Conservation (phyloP, 768 basidiomycete genomes). For the Mycena maculata region DNA sequence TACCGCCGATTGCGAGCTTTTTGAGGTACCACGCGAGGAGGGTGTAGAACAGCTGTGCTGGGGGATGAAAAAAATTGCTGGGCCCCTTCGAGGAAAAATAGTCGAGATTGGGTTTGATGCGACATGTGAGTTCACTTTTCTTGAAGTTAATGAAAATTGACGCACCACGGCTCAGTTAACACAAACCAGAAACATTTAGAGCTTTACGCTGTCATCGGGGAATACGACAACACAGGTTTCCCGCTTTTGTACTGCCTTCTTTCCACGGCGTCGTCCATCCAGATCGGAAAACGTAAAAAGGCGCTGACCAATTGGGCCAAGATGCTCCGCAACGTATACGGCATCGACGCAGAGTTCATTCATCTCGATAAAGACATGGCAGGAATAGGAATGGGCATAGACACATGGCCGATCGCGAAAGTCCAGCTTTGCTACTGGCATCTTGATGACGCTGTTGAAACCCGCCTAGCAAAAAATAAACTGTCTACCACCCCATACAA, state of each 20-base stretch:
- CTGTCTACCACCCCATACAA: conserved; percentile 29
- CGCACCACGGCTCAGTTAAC: not conserved
- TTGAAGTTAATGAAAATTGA: too few relatives aligned
- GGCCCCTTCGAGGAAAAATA: too few relatives aligned
- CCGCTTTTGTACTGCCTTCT: conserved; percentile 33
- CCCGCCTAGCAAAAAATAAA: conserved; percentile 13
- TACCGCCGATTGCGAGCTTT: too few relatives aligned
- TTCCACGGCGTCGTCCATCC: conserved; percentile 33
- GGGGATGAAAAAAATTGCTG: too few relatives aligned
- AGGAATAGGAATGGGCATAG: not conserved
- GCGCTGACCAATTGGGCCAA: conserved; percentile 22
- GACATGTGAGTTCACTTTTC: too few relatives aligned
- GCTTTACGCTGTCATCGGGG: conserved; percentile 31
- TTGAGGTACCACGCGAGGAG: too few relatives aligned
- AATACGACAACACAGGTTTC: conserved; percentile 35
- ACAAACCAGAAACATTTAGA: conserved; percentile 30
- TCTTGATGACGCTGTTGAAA: not conserved
- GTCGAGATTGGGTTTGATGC: too few relatives aligned
- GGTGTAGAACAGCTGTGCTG: too few relatives aligned
- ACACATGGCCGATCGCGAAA: not conserved
- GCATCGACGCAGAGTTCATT: conserved; percentile 7
- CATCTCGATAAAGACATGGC: conserved; percentile 15
- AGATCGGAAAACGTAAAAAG: conserved; percentile 23
- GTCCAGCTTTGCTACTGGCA: conserved; percentile 14
- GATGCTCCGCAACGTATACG: conserved; percentile 11